Conservation (phyloP, 2,329 filamentous ascomycete species). For the Sporothrix dimorphospora region DNA sequence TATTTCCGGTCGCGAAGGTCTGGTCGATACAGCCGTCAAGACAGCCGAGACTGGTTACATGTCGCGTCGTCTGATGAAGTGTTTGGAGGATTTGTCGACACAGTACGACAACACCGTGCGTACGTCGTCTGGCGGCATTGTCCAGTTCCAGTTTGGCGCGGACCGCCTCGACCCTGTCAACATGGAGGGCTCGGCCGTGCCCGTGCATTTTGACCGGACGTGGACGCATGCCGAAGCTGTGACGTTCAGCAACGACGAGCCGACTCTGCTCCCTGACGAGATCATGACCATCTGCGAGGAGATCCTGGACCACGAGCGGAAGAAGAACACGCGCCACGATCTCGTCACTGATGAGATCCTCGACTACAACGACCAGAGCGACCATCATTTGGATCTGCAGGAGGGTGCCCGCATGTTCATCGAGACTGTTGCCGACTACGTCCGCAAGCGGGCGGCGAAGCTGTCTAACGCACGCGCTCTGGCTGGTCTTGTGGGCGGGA, state of each 20-base stretch:
- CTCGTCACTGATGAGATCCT: constrained; percentile 66
- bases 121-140: constrained; percentile 83
- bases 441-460: constrained; percentile 64
- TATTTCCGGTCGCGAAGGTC: constrained; percentile 95
- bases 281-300: constrained; percentile 69
- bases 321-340: constrained; percentile 63
- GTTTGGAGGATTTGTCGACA: constrained; percentile 88
- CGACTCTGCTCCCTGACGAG: constrained; percentile 72
- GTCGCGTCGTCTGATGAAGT: constrained; percentile 98
- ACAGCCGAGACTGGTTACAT: constrained; percentile 99
- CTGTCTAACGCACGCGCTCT: constrained; percentile 54
- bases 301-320: constrained; percentile 69
- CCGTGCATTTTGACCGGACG: constrained; percentile 88
- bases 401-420: constrained; percentile 86
- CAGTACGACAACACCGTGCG: constrained; percentile 94
- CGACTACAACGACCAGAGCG: constrained; percentile 69
- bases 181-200: constrained; percentile 93
- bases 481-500: constrained; percentile 52
- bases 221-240: constrained; percentile 78
- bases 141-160: constrained; percentile 97
- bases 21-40: constrained; percentile 98
- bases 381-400: constrained; percentile 72
- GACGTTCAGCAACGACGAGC: constrained; percentile 79
- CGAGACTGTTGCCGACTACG: constrained; percentile 73
- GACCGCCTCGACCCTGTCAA: constrained; percentile 95